Percentiles rank a stretch among this genome's conserved stretches.
These are phyloP conservation scores for Starmera stellimalicola DNA, from an alignment of 1,139 yeast species.

Conservation along the genomic window DNA sequence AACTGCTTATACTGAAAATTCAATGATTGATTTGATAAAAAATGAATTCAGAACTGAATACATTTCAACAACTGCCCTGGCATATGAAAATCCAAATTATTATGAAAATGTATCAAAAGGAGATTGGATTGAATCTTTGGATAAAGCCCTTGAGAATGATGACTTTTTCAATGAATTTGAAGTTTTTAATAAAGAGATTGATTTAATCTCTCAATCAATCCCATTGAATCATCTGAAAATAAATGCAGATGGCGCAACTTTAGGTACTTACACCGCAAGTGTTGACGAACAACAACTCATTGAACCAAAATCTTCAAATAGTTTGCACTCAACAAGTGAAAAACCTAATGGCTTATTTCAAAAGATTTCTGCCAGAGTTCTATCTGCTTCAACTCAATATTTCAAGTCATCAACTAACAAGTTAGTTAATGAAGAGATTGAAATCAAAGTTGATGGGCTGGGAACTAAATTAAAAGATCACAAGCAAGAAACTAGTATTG, in stretches of 20 bases:
- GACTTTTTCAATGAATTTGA: slow-evolving; percentile 7
- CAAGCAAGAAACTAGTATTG: background rate
- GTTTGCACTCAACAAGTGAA: slow-evolving; percentile 5
- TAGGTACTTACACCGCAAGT: background rate
- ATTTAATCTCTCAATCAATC: background rate
- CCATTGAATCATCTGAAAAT: background rate
- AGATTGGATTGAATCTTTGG: slow-evolving; percentile 12
- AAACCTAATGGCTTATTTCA: slow-evolving; percentile 5
- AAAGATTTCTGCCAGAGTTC: slow-evolving; percentile 5
- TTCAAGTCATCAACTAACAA: background rate
- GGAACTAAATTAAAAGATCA: background rate
- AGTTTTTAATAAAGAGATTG: slow-evolving; percentile 2
- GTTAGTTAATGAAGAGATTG: background rate
- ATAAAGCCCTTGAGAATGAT: slow-evolving; percentile 13
- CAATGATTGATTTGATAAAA: background rate
- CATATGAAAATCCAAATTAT: background rate
- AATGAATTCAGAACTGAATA: slow-evolving; percentile 3
- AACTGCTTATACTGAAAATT: background rate
- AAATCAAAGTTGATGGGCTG: no score
- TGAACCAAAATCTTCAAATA: background rate
- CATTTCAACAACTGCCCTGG: slow-evolving; percentile 1
- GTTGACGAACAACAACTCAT: background rate
- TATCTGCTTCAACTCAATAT: slow-evolving; percentile 1
- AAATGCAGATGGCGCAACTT: background rate
- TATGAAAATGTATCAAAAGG: slow-evolving; percentile 5